These are phyloP conservation scores for Gossypium rotundifolium DNA, from an alignment of 345 rosid genomes.

Conservation along the genomic window DNA sequence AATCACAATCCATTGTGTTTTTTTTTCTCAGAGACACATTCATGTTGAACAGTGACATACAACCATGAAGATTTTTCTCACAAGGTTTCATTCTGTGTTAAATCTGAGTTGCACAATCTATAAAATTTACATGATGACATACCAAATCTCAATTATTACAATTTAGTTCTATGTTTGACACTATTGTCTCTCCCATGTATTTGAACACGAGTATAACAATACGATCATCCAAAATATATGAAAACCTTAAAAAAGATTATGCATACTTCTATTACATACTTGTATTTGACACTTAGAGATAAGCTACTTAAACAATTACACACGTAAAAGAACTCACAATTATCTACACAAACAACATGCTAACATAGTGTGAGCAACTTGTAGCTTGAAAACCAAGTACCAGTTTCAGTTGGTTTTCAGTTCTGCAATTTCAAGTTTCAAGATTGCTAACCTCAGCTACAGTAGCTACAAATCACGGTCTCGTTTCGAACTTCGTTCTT, in stretches of 20 bases:
- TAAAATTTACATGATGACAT: background rate
- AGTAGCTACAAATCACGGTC: conserved; percentile 1
- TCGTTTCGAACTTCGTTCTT: background rate
- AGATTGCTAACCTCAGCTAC: background rate
- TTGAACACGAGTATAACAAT: background rate
- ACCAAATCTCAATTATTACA: background rate
- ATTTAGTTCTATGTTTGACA: background rate
- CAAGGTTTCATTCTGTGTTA: no score
- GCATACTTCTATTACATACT: background rate
- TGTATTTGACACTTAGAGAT: background rate
- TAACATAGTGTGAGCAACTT: background rate
- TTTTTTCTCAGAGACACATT: no score
- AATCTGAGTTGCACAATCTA: no score
- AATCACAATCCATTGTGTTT: no score
- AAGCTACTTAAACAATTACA: background rate
- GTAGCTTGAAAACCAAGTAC: background rate
- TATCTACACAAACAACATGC: background rate
- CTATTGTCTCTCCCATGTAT: background rate
- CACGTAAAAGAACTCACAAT: no score
- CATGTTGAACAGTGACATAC: no score
- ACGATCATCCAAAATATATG: background rate
- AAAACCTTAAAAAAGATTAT: background rate
- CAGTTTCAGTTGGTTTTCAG: background rate
- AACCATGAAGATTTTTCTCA: no score
- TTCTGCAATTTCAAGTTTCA: background rate